These are phyloP conservation scores for Davidsoniella australis DNA, from an alignment of 2,329 filamentous ascomycete species.

Conservation along the genomic window DNA sequence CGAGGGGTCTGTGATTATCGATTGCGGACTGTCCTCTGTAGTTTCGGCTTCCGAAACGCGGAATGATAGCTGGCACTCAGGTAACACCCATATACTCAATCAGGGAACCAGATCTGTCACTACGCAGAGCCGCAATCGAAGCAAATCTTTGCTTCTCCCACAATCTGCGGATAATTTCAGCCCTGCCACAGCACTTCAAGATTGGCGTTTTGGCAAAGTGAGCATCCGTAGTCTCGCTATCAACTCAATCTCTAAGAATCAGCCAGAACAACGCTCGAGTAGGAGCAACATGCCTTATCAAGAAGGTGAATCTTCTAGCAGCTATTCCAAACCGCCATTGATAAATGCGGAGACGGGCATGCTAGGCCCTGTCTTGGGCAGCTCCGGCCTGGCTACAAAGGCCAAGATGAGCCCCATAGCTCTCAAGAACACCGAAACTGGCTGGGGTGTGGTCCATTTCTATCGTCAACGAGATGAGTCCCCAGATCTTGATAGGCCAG, in stretches of 20 bases:
- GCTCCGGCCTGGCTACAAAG: constrained; percentile 61
- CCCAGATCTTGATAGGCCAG: constrained; percentile 20
- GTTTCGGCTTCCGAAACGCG: neutral
- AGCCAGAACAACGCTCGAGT: neutral
- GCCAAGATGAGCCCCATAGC: constrained; percentile 29
- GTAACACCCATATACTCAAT: no score
- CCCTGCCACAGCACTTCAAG: constrained; percentile 34
- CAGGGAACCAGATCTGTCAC: constrained; percentile 18
- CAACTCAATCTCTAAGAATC: neutral
- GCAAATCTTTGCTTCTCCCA: constrained; percentile 23
- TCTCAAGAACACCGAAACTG: constrained; percentile 62
- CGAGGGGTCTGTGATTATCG: no score
- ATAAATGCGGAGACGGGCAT: neutral
- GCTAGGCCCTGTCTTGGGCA: constrained; percentile 36
- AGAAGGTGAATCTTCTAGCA: neutral
- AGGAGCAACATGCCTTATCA: neutral
- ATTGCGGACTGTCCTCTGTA: constrained; percentile 6
- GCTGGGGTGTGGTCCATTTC: constrained; percentile 86
- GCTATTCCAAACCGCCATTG: neutral
- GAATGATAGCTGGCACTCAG: constrained; percentile 8
- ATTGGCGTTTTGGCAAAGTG: constrained; percentile 72
- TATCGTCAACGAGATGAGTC: constrained; percentile 75
- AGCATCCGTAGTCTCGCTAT: constrained; percentile 70
- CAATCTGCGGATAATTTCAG: constrained; percentile 29
- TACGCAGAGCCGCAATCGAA: constrained; percentile 26